Evolutionary conservation across 2,329 filamentous ascomycete genomes (phyloP).

Genomic region (Blastomyces gilchristii): DNA sequence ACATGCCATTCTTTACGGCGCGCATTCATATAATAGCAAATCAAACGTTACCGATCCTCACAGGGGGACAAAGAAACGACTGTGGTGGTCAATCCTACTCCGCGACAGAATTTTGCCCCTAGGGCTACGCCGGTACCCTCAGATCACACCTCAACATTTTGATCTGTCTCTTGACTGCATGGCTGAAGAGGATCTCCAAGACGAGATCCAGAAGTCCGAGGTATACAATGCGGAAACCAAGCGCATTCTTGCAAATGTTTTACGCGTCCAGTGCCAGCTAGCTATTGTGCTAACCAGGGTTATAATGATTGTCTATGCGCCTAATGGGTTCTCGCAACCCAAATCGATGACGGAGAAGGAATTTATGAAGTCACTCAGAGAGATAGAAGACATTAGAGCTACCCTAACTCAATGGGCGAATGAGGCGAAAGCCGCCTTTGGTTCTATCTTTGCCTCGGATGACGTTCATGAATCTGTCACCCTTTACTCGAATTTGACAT

Average conservation of each 20-base stretch:
- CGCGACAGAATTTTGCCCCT: constrained; percentile 43
- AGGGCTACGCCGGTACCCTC: constrained; percentile 42
- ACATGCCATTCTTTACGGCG: constrained; percentile 40
- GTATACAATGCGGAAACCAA: constrained; percentile 42
- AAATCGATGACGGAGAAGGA: constrained; percentile 11
- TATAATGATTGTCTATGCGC: constrained; percentile 37
- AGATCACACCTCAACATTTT: constrained; percentile 41
- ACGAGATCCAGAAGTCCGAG: constrained; percentile 37
- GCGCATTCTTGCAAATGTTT: constrained; percentile 35
- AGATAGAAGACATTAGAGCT: constrained; percentile 29
- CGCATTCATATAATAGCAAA: constrained; percentile 38
- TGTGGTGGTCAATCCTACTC: constrained; percentile 48
- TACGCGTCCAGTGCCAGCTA: constrained; percentile 40
- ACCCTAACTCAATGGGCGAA: constrained; percentile 35
- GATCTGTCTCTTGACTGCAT: constrained; percentile 34
- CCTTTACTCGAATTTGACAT: constrained; percentile 41
- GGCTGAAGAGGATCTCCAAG: constrained; percentile 36
- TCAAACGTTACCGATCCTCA: constrained; percentile 31
- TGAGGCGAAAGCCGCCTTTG: constrained; percentile 20
- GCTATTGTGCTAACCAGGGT: constrained; percentile 41
- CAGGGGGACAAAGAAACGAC: constrained; percentile 36
- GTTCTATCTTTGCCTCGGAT: constrained; percentile 6
- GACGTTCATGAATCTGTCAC: constrained; percentile 35
- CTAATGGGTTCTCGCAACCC: constrained; percentile 13
- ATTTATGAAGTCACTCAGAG: constrained; percentile 6